These are phyloP conservation scores for Firmiana major DNA, from an alignment of 345 rosid species.

Conservation along the genomic window DNA sequence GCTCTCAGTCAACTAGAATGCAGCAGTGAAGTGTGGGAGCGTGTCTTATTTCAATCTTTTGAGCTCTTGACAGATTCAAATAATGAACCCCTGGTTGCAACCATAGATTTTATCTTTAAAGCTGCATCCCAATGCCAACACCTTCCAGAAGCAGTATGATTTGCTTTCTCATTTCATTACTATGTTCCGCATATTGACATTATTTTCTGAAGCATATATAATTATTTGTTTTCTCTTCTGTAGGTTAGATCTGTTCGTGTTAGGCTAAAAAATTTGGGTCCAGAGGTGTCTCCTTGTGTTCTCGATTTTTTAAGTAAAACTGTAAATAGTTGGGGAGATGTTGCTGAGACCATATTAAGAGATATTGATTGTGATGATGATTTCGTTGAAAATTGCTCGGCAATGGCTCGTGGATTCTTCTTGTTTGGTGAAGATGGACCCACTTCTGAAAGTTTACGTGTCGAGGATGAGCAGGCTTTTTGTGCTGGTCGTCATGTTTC, in stretches of 20 bases:
- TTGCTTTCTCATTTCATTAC: constrained; percentile 12
- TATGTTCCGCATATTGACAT: background rate
- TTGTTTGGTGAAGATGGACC: constrained; percentile 64
- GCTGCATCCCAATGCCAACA: constrained; percentile 89
- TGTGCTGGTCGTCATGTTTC: constrained; percentile 53
- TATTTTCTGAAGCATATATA: constrained; percentile 7
- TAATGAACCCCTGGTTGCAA: constrained; percentile 74
- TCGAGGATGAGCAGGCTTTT: constrained; percentile 54
- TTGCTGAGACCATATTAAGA: constrained; percentile 75
- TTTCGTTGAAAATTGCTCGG: constrained; percentile 43
- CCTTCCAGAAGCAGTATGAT: constrained; percentile 86
- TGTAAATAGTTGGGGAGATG: constrained; percentile 85
- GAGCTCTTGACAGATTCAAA: constrained; percentile 67
- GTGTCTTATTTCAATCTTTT: constrained; percentile 59
- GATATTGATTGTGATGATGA: constrained; percentile 80
- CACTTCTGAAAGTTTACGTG: constrained; percentile 47
- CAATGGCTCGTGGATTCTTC: constrained; percentile 47
- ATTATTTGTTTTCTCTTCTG: constrained; percentile 20
- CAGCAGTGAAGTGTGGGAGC: constrained; percentile 84
- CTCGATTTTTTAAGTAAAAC: constrained; percentile 82
- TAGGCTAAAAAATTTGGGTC: constrained; percentile 76
- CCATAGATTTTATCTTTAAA: constrained; percentile 79
- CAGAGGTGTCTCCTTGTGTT: constrained; percentile 73
- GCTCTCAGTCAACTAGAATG: constrained; percentile 89
- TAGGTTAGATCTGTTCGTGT: constrained; percentile 84